Percentiles rank a stretch among this genome's conserved stretches.
phyloP scores from a whole-genome alignment of 768 basidiomycete genomes.

The Boletus barrowsii region DNA sequence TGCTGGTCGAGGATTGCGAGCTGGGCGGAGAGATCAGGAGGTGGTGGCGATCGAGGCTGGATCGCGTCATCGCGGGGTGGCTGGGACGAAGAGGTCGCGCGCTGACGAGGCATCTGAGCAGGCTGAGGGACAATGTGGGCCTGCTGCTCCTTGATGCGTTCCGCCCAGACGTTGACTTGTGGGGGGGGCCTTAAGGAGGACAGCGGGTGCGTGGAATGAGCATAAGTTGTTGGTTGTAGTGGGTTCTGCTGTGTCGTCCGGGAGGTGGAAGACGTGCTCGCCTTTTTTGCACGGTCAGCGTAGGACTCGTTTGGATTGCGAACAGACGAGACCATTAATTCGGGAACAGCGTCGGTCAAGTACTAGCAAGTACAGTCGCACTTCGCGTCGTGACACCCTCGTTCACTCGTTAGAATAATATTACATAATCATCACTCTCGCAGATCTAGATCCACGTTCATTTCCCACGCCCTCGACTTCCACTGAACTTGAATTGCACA shows the following conservation, averaged over 20 bases:
- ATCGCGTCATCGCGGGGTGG: slow-evolving; percentile 15
- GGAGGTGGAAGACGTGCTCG: slow-evolving; percentile 17
- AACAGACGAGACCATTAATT: slow-evolving; percentile 28
- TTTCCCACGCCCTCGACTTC: slow-evolving; percentile 3
- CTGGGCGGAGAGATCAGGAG: slow-evolving; percentile 13
- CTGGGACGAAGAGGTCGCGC: slow-evolving; percentile 8
- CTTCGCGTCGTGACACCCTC: slow-evolving; percentile 16
- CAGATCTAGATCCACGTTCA: slow-evolving; percentile 14
- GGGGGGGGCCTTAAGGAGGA: slow-evolving; percentile 17
- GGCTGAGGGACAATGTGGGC: slow-evolving; percentile 21
- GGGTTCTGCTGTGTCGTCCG: neutral
- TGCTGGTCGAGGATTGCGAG: slow-evolving; percentile 24
- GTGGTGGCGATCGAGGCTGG: slow-evolving; percentile 18
- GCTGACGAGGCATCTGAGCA: slow-evolving; percentile 14
- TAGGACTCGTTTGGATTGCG: slow-evolving; percentile 51
- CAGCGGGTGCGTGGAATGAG: neutral
- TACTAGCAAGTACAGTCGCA: slow-evolving; percentile 8
- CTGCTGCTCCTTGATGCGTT: slow-evolving; percentile 41
- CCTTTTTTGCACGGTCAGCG: slow-evolving; percentile 52
- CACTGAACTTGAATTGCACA: neutral
- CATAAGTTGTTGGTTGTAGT: slow-evolving; percentile 1
- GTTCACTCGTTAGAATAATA: neutral
- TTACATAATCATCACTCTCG: slow-evolving; percentile 17
- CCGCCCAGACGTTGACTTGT: slow-evolving; percentile 41
- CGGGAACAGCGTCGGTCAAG: slow-evolving; percentile 19